Conservation (phyloP, 345 rosid species). For the Citrus hindsii region DNA sequence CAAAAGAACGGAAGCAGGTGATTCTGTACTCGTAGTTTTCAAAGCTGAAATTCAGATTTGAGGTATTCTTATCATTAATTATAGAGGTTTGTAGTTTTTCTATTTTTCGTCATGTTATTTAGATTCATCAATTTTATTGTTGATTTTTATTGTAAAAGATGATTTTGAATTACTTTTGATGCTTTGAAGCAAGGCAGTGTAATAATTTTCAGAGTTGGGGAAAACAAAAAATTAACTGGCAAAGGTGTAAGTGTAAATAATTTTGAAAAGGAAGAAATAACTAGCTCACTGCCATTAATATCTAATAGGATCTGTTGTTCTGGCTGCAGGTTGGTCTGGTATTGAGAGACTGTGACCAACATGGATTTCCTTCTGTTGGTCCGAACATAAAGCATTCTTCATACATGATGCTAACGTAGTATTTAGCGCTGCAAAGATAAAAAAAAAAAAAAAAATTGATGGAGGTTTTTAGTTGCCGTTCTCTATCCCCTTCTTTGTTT, state of each 20-base stretch:
- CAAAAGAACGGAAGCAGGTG: conserved; percentile 1
- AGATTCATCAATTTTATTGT: background rate
- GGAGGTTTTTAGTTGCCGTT: background rate
- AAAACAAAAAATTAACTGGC: background rate
- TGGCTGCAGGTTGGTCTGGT: background rate
- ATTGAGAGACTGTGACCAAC: background rate
- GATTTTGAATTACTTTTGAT: background rate
- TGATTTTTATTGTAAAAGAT: background rate
- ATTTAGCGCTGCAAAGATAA: background rate
- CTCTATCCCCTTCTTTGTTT: background rate
- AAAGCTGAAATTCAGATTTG: background rate
- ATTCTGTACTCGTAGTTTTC: background rate
- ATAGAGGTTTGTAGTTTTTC: background rate
- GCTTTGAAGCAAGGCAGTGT: background rate
- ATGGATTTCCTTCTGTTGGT: background rate
- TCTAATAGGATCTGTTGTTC: background rate
- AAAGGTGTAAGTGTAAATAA: background rate
- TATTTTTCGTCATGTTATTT: background rate
- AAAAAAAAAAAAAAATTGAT: background rate
- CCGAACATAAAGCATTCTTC: background rate
- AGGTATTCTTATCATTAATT: background rate
- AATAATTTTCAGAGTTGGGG: background rate
- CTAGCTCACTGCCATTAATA: background rate
- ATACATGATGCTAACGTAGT: background rate
- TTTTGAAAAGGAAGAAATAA: background rate